A percentile compares a stretch with the other conserved stretches of the same genome.
Conservation (phyloP, 768 basidiomycete species). For the Melanogaster broomeanus region DNA sequence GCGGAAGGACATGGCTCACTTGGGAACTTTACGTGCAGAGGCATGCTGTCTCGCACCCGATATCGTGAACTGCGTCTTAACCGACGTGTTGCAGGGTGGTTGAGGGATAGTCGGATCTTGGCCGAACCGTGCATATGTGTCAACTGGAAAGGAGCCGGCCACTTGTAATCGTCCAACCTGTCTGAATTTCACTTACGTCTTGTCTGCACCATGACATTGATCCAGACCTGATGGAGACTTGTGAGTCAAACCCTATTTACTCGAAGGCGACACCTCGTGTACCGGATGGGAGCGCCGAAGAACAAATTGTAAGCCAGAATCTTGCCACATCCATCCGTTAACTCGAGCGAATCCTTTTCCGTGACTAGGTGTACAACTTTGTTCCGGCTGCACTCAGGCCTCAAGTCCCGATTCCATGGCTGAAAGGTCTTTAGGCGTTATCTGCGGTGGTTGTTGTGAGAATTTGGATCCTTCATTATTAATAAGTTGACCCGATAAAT, state of each 20-base stretch:
- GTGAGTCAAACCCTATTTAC: neutral
- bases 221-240: neutral
- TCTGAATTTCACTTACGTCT: neutral
- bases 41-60: neutral
- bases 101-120: neutral
- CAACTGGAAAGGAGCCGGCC: neutral
- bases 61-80: neutral
- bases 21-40: neutral
- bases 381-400: neutral
- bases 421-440: neutral
- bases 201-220: neutral
- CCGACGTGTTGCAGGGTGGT: neutral
- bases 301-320: neutral
- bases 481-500: neutral
- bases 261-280: neutral
- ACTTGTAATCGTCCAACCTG: neutral
- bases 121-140: neutral
- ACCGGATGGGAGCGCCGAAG: neutral
- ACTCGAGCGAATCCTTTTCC: neutral
- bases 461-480: neutral
- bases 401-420: constrained; percentile 3
- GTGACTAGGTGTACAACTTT: neutral
- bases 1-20: neutral
- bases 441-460: constrained; percentile 19
- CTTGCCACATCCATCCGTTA: neutral